Percentiles rank a stretch among this genome's conserved stretches.
phyloP scores from a whole-genome alignment of 768 basidiomycete genomes.

The Suillus occidentalis region DNA sequence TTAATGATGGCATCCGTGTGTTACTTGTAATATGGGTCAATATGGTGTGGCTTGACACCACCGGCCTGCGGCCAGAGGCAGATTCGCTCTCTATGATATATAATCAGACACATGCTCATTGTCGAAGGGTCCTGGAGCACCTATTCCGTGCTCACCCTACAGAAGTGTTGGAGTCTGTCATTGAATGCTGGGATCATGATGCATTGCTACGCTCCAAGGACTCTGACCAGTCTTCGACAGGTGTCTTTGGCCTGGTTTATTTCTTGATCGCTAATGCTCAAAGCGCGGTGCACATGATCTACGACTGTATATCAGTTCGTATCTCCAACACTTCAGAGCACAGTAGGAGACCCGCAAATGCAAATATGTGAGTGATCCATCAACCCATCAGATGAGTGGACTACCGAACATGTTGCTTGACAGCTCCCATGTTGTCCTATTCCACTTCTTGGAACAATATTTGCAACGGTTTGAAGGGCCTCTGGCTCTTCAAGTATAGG shows the following conservation, averaged over 20 bases:
- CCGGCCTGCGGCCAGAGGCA: constrained; percentile 52
- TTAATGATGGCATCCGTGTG: constrained; percentile 81
- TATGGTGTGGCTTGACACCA: constrained; percentile 49
- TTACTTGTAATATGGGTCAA: constrained; percentile 76
- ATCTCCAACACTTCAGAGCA: constrained; percentile 26
- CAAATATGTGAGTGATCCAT: constrained; percentile 7
- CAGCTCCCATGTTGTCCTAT: constrained; percentile 72
- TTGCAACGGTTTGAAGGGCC: constrained; percentile 83
- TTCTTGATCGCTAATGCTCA: too few relatives aligned
- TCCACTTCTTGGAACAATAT: constrained; percentile 88
- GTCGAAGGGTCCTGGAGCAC: constrained; percentile 60
- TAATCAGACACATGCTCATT: constrained; percentile 62
- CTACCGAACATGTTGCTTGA: background rate
- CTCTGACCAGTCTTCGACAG: too few relatives aligned
- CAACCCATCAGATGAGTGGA: background rate
- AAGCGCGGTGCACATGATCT: too few relatives aligned
- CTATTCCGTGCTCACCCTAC: constrained; percentile 15
- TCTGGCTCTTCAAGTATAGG: constrained; percentile 91
- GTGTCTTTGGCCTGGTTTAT: too few relatives aligned
- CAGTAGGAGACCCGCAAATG: too few relatives aligned
- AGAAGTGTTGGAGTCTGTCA: too few relatives aligned
- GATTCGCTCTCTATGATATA: constrained; percentile 71
- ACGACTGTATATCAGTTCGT: constrained; percentile 34
- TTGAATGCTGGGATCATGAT: too few relatives aligned
- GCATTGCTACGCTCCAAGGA: too few relatives aligned